Conservation (phyloP, 768 basidiomycete genomes). For the Trametes sanguinea region DNA sequence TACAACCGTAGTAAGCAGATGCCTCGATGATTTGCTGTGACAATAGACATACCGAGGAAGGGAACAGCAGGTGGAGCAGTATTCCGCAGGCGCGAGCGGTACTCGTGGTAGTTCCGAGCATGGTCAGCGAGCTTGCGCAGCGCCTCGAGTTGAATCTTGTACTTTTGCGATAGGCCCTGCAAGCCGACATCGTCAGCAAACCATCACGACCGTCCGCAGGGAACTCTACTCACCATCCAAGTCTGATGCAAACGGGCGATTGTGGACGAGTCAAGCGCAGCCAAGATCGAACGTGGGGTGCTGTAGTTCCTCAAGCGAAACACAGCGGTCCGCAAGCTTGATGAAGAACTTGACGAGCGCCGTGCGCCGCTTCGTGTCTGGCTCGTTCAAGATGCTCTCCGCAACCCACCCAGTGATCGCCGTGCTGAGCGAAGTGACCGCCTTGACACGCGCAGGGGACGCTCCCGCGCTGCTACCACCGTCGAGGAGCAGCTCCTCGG, state of each 20-base stretch:
- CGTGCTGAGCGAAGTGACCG: conserved; percentile 86
- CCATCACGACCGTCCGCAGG: neutral
- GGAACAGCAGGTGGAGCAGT: conserved; percentile 93
- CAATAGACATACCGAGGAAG: conserved; percentile 71
- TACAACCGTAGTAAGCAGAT: conserved; percentile 33
- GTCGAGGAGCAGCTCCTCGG: conserved; percentile 82
- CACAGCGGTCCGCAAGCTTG: conserved; percentile 90
- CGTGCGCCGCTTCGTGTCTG: conserved; percentile 83
- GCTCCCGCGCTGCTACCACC: conserved; percentile 53
- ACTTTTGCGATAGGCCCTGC: conserved; percentile 85
- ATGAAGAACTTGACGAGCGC: conserved; percentile 86
- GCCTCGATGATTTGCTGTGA: neutral
- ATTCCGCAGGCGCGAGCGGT: conserved; percentile 82
- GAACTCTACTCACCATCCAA: conserved; percentile 70
- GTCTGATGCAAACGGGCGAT: conserved; percentile 91
- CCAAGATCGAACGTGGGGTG: conserved; percentile 88
- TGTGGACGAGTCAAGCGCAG: conserved; percentile 93
- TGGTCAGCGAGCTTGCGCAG: conserved; percentile 90
- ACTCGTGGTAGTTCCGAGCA: conserved; percentile 87
- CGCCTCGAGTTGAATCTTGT: conserved; percentile 72
- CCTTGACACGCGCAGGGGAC: conserved; percentile 71
- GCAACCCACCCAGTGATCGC: conserved; percentile 95
- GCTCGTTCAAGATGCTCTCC: conserved; percentile 89
- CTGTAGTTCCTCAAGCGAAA: conserved; percentile 85
- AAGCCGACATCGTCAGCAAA: neutral